Conservation (phyloP, 2,329 filamentous ascomycete genomes). For the Sclerotinia spermophila region DNA sequence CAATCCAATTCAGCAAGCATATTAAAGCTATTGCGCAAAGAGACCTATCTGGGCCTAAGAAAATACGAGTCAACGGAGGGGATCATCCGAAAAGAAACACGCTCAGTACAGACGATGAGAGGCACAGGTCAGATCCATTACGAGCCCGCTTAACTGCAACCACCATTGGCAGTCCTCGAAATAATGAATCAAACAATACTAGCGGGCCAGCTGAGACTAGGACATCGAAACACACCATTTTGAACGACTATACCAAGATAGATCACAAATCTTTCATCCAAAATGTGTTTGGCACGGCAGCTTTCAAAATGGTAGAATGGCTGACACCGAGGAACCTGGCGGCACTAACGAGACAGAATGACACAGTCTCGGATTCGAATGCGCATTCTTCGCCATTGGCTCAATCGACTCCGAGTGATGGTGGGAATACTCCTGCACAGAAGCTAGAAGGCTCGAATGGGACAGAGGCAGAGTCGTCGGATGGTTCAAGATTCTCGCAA, state of each 20-base stretch:
- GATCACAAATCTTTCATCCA: constrained; percentile 62
- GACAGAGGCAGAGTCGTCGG: background rate
- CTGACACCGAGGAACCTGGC: constrained; percentile 51
- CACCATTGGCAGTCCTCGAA: background rate
- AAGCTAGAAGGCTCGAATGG: constrained; percentile 3
- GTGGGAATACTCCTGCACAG: background rate
- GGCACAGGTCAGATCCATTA: background rate
- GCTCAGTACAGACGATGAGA: background rate
- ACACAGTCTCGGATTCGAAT: background rate
- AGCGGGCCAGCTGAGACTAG: background rate
- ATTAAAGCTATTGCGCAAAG: constrained; percentile 3
- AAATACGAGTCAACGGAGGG: background rate
- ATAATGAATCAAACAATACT: background rate
- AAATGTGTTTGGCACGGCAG: constrained; percentile 61
- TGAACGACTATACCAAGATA: constrained; percentile 41
- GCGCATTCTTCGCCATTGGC: background rate
- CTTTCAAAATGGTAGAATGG: constrained; percentile 70
- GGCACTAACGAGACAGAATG: constrained; percentile 22
- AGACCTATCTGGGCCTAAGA: constrained; percentile 6
- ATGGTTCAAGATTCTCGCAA: background rate
- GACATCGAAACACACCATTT: constrained; percentile 2
- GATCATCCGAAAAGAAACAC: background rate
- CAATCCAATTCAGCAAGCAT: constrained; percentile 11
- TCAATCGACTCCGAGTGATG: constrained; percentile 4
- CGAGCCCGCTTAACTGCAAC: background rate